Base-by-base conservation (phyloP, 2,329 filamentous ascomycete genomes). In the Plenodomus tracheiphilus region DNA sequence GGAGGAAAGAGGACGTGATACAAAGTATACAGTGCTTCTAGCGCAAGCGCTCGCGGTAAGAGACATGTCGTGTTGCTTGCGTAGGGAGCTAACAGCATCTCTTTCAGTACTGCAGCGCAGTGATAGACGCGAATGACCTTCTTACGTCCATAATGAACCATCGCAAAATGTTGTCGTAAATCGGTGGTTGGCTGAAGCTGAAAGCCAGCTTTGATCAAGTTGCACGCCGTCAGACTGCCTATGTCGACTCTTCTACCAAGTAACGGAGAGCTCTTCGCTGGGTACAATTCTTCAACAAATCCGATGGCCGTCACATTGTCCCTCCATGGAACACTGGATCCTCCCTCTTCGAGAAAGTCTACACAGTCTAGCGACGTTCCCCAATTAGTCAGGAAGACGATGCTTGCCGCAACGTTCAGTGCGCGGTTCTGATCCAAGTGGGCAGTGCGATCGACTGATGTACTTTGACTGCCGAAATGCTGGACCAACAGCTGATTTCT, bases 11-110 rank as follows among this genome's bases (percentile, higher is more conserved):
- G 15, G 3, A 57, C 35, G 8, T 39, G 28, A 16, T 59, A 41
- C 6, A 59, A 48, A 1, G 54, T 53, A 19, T 58, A 44, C 15
- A 57, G 32, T 1, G 46, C 28, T 17, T 59, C 53, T 2, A 59
- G n/a, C 0, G 43, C 40, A 6, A 56, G 37, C 7, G 10, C 4
- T 20, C 50, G 53, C 15, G 53, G 50, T 16, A 59, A 18, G 2
- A 49, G 13, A n/a, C 18, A 22, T 16, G 18, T n/a, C 9, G 15
- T 11, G 1, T 35, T n/a, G 8, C 35, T 16, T 9, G 20, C 17
- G 11, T 39, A 16, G 15, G 9, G 43, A 13, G 28, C 39, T 21
- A 32, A 8, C 1, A 58, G 47, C 10, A 41, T 42, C 25, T 54
- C 50, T 34, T 48, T 54, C 22, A 57, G 22, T 16, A 50, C 25